Evolutionary conservation across 2,329 filamentous ascomycete species (phyloP), one percentile per base, ranked within the genome.

Genomic region (Ophiostoma quercus): DNA sequence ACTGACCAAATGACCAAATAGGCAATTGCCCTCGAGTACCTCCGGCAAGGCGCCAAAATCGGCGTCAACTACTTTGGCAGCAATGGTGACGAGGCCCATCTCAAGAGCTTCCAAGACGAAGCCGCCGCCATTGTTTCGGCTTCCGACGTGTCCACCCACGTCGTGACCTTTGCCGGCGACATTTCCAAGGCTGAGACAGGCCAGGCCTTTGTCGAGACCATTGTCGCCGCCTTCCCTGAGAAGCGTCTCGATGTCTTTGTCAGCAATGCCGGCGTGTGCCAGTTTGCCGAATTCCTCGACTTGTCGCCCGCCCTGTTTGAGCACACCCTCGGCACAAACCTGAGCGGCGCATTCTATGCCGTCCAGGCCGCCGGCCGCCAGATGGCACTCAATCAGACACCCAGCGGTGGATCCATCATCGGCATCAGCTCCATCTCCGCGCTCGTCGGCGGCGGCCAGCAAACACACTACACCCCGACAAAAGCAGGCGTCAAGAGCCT

Each of bases 321-420:
- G 72, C 82, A 84, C 69, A 96, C 92, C 2, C 82, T 96, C 57
- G 82, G 85, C 51, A 94, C 91, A 67, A 97, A 97, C 80, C 87
- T 97, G 74, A 88, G 90, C 74, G 93, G 93, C 63, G 91, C 92
- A n/a, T 96, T 96, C 81, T 94, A 93, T 81, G 85, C 91, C 47
- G 89, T 91, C 29, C 93, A 96, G 82, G 91, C 92, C 0, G 93
- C 92, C 1, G 92, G 92, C 1, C 86, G 89, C 2, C 92, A 95
- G 77, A 95, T 97, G 90, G 88, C 90, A 0, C 80, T 79, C 43
- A 74, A 77, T 39, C 84, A 91, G 75, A 81, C 83, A 1, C 87
- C 88, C 0, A 79, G 86, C 0, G 92, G 92, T 19, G 93, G 93
- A 43, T 89, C 87, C 75, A 95, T 97, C 75, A 94, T 75, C 67